These are phyloP conservation scores for Pseudogymnoascus sp. DNA, from an alignment of 2,329 filamentous ascomycete species.

Conservation along the genomic window DNA sequence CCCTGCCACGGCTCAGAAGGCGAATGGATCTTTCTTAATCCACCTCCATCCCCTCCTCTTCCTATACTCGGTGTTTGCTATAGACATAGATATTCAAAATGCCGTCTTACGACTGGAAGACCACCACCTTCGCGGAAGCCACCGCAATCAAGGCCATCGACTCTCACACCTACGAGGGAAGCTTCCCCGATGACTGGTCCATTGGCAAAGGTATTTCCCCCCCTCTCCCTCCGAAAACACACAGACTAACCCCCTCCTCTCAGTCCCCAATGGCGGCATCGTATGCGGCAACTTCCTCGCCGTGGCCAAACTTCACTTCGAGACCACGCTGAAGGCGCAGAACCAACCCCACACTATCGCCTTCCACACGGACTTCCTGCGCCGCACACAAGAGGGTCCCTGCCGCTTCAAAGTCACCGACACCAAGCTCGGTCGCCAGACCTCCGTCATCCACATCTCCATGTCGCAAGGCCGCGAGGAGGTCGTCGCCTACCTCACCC, in stretches of 20 bases:
- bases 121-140: conserved; percentile 36
- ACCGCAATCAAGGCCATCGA: conserved; percentile 39
- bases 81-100: background rate
- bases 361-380: conserved; percentile 57
- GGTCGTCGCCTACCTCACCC: conserved; percentile 56
- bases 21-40: background rate
- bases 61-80: background rate
- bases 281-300: conserved; percentile 55
- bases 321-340: conserved; percentile 45
- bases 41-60: background rate
- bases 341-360: conserved; percentile 56
- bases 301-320: conserved; percentile 51
- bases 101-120: background rate
- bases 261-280: conserved; percentile 65
- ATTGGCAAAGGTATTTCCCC: conserved; percentile 51
- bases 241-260: background rate
- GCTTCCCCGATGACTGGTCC: conserved; percentile 51
- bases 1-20: background rate
- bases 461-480: conserved; percentile 51
- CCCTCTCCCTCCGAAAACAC: background rate
- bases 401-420: conserved; percentile 51
- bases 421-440: conserved; percentile 55
- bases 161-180: conserved; percentile 49
- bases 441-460: conserved; percentile 54
- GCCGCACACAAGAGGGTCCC: conserved; percentile 50